Evolutionary conservation across 2,329 filamentous ascomycete species (phyloP).

Genomic region (Drechslerella coelobrocha): DNA sequence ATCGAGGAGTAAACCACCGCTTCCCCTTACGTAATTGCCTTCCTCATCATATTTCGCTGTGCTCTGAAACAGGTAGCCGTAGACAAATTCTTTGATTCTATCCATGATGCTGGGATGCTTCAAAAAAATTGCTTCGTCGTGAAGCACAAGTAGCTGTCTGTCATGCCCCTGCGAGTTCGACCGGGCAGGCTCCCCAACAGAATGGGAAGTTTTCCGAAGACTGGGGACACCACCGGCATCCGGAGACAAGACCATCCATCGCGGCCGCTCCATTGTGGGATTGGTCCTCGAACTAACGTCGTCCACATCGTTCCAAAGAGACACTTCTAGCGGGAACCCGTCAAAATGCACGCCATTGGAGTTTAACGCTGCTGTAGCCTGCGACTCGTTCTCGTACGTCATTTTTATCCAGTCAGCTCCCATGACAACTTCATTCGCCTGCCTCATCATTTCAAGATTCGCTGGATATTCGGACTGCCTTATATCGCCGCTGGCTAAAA

Average conservation of each 20-base stretch:
- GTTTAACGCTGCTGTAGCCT: slow-evolving; percentile 24
- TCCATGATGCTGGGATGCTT: slow-evolving; percentile 41
- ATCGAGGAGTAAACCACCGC: slow-evolving; percentile 35
- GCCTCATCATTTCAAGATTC: slow-evolving; percentile 37
- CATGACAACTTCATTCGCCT: slow-evolving; percentile 46
- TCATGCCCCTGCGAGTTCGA: slow-evolving; percentile 13
- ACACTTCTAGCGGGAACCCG: slow-evolving; percentile 37
- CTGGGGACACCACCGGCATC: slow-evolving; percentile 4
- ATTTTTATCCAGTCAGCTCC: slow-evolving; percentile 45
- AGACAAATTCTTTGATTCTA: slow-evolving; percentile 30
- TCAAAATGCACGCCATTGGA: slow-evolving; percentile 45
- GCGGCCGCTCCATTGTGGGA: slow-evolving; percentile 22
- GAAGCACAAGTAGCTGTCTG: slow-evolving; percentile 38
- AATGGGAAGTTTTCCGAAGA: slow-evolving; percentile 13
- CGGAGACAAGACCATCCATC: slow-evolving; percentile 37
- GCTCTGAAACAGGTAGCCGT: slow-evolving; percentile 45
- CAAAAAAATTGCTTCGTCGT: slow-evolving; percentile 45
- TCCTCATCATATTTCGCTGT: slow-evolving; percentile 43
- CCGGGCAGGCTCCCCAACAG: slow-evolving; percentile 18
- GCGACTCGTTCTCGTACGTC: slow-evolving; percentile 43
- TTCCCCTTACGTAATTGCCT: slow-evolving; percentile 45
- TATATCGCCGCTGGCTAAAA: slow-evolving; percentile 36
- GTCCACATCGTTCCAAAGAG: slow-evolving; percentile 32
- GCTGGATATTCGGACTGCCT: slow-evolving; percentile 41
- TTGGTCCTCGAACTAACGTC: slow-evolving; percentile 24